Evolutionary conservation across 768 basidiomycete species (phyloP), one percentile per base, ranked within the genome.

Genomic region (Termitomyces heimii): DNA sequence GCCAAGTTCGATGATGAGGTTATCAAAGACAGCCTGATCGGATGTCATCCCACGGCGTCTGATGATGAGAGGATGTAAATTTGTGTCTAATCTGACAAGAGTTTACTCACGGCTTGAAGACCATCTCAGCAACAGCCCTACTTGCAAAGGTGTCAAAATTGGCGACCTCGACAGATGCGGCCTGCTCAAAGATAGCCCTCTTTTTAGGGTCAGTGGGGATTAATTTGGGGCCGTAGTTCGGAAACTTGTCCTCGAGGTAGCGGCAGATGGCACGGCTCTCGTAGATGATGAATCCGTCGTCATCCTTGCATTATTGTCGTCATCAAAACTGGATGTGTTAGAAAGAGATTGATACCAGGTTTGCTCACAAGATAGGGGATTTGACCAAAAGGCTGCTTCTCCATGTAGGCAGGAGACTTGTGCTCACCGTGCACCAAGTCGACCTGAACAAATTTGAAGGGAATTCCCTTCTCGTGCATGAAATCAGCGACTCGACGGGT

Each of bases 311-410:
- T 13, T 29, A 26, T 34, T 32, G 39, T 31, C 16, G 12, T 29
- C 22, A 22, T 47, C 31, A 49, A 3, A n/a, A 39, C 16, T 47
- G 35, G 0, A 32, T 18, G n/a, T 26, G 22, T 32, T 5, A 9
- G 3, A 28, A 13, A 14, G 13, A 14, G 20, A n/a, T 37, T 10
- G 22, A 6, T 43, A 43, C 26, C 9, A 28, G 9, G 9, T 16
- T 16, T 9, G 66, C 72, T 35, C 56, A 78, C 80, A 54, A 86
- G 74, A 65, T 77, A 81, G 3, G 85, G 84, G 28, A 85, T 73
- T 62, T 83, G 80, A 20, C 83, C 83, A 62, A 86, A 88, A 0
- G 89, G 88, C 62, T 91, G 85, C 50, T 74, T 69, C 32, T 68
- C 63, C 16, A 77, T 22, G 70, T 70, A 80, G 9, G 62, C 76